phyloP scores from a whole-genome alignment of 148 eudicot species.

The Fallopia convolvulus region DNA sequence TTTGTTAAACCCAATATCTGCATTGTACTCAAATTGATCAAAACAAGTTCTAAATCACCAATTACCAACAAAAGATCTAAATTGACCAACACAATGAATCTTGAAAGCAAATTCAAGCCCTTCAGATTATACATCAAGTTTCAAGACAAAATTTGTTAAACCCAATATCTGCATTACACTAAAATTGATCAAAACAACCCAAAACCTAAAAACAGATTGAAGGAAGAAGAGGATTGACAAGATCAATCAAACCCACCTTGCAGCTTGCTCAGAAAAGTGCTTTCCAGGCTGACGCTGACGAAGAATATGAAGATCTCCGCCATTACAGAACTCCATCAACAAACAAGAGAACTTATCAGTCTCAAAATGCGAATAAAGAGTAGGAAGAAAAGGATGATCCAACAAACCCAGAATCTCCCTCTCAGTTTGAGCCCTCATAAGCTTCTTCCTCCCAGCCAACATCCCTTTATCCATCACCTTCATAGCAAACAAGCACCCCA shows the following conservation, averaged over 20 bases:
- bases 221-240: not conserved
- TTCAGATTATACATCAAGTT: not conserved
- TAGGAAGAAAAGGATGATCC: conserved; percentile 83
- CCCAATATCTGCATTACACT: not conserved
- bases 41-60: not conserved
- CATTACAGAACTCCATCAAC: conserved; percentile 82
- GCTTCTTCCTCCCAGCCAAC: conserved; percentile 69
- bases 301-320: conserved; percentile 82
- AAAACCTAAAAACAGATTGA: not conserved
- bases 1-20: no score
- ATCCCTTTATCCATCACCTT: conserved; percentile 86
- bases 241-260: conserved; percentile 37
- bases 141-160: not conserved
- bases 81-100: not conserved
- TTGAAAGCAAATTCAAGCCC: conserved; percentile 10
- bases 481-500: conserved; percentile 65
- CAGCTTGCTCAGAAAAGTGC: conserved; percentile 66
- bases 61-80: not conserved
- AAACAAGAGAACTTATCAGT: conserved; percentile 74
- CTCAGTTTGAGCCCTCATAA: conserved; percentile 73
- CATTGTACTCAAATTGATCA: no score
- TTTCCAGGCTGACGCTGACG: conserved; percentile 69
- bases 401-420: conserved; percentile 63
- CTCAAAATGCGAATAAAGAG: conserved; percentile 75
- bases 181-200: not conserved